Conservation (phyloP, 305 asterid genomes). For the Andrographis paniculata region DNA sequence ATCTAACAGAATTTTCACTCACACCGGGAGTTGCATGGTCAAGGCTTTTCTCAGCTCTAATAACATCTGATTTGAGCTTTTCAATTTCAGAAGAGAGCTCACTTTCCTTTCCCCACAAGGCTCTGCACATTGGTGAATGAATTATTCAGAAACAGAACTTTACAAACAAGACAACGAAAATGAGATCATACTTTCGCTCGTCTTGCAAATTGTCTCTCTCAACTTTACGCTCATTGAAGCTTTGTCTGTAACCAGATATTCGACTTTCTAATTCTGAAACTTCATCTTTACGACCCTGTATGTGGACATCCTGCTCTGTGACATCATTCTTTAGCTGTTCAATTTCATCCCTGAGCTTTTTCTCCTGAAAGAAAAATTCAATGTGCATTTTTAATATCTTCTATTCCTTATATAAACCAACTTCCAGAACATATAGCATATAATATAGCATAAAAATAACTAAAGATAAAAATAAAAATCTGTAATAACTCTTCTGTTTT, state of each 20-base stretch:
- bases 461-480: too few relatives aligned
- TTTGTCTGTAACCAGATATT: conserved; percentile 71
- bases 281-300: conserved; percentile 58
- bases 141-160: conserved; percentile 17
- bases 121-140: conserved; percentile 34
- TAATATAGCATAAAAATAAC: too few relatives aligned
- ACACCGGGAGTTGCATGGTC: conserved; percentile 99
- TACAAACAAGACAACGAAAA: conserved; percentile 15
- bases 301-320: conserved; percentile 51
- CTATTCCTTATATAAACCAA: background rate
- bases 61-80: conserved; percentile 74
- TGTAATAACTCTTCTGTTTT: too few relatives aligned
- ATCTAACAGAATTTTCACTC: conserved; percentile 28
- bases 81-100: conserved; percentile 73
- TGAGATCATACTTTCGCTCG: conserved; percentile 67
- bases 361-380: conserved; percentile 48
- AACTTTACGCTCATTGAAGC: conserved; percentile 50
- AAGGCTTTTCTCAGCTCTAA: conserved; percentile 88
- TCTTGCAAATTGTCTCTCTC: conserved; percentile 76
- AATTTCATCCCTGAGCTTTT: conserved; percentile 69
- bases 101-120: conserved; percentile 80
- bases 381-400: conserved; percentile 8
- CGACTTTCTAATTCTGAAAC: conserved; percentile 47
- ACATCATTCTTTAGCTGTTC: conserved; percentile 66
- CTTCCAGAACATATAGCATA: background rate